phyloP scores from a whole-genome alignment of 1,284 basidiomycete genomes.

The Salmacisia buchloeana region DNA sequence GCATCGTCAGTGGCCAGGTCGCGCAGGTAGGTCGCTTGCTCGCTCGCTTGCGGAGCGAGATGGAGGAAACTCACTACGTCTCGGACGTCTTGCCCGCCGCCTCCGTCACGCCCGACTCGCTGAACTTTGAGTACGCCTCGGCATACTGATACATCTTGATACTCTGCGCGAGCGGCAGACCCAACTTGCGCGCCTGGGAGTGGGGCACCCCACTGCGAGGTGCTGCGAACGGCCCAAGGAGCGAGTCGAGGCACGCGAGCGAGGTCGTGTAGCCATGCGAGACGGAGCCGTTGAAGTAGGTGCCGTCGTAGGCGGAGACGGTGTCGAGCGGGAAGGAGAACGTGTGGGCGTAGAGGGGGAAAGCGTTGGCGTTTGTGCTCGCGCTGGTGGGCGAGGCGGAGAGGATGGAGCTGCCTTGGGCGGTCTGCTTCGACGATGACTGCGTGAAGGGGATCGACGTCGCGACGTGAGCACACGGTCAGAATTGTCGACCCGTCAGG shows the following conservation, averaged over 20 bases:
- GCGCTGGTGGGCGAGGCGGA: background rate
- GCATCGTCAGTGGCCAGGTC: background rate
- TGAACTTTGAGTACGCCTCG: conserved; percentile 2
- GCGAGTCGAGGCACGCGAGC: background rate
- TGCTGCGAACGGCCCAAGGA: no score
- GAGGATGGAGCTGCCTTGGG: background rate
- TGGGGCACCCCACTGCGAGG: no score
- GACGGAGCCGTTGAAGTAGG: conserved; percentile 9
- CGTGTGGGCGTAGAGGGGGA: background rate
- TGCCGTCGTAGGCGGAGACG: conserved; percentile 4
- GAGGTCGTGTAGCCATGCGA: background rate
- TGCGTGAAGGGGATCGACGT: no score
- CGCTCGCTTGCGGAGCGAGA: background rate
- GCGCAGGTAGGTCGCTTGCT: background rate
- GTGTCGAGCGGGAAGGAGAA: conserved; percentile 10
- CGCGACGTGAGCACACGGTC: no score
- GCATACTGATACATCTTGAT: conserved; percentile 4
- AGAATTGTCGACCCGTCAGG: no score
- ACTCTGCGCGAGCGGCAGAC: conserved; percentile 1
- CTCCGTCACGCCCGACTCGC: background rate
- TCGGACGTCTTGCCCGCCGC: conserved; percentile 9
- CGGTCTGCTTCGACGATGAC: background rate
- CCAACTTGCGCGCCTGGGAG: no score
- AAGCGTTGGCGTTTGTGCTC: background rate
- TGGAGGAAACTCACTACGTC: conserved; percentile 7